A percentile compares a stretch with the other conserved stretches of the same genome.
Conservation (phyloP, 768 basidiomycete genomes). For the Suillus subaureus region DNA sequence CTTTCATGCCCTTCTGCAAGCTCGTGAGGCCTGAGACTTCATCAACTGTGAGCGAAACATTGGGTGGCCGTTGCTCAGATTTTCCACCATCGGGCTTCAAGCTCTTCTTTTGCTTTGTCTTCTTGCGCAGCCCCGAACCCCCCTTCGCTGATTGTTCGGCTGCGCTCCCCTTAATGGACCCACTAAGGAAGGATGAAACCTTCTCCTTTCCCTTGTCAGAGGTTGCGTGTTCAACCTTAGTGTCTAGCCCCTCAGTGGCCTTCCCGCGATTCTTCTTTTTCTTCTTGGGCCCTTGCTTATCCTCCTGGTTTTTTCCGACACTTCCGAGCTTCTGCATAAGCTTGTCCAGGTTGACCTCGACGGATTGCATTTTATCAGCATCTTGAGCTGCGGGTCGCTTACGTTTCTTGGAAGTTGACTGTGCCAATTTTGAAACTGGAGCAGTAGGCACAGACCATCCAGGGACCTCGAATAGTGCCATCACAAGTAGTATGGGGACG, state of each 20-base stretch:
- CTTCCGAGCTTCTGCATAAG: constrained; percentile 51
- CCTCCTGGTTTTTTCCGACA: constrained; percentile 18
- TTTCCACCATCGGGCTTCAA: constrained; percentile 16
- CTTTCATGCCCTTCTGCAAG: constrained; percentile 77
- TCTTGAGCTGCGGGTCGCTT: constrained; percentile 46
- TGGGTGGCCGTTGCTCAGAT: constrained; percentile 24
- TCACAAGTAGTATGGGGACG: constrained; percentile 18
- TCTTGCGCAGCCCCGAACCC: constrained; percentile 8
- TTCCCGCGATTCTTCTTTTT: constrained; percentile 17
- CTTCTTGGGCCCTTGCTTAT: constrained; percentile 21
- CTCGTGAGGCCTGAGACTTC: constrained; percentile 51
- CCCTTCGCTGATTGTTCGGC: neutral
- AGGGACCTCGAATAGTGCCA: constrained; percentile 65
- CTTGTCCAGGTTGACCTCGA: constrained; percentile 61
- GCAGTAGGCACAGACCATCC: constrained; percentile 62
- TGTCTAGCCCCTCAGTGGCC: neutral
- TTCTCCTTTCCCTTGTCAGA: constrained; percentile 14
- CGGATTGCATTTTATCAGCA: constrained; percentile 37
- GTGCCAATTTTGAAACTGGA: constrained; percentile 39
- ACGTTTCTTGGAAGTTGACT: constrained; percentile 53
- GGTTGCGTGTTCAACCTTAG: neutral
- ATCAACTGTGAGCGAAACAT: constrained; percentile 16
- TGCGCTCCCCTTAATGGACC: neutral
- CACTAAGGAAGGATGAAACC: neutral
- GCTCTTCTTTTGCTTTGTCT: constrained; percentile 24